A percentile compares a stretch with the other conserved stretches of the same genome.
These are phyloP conservation scores for Peziza echinospora DNA, from an alignment of 495 filamentous ascomycete species.

Conservation along the genomic window DNA sequence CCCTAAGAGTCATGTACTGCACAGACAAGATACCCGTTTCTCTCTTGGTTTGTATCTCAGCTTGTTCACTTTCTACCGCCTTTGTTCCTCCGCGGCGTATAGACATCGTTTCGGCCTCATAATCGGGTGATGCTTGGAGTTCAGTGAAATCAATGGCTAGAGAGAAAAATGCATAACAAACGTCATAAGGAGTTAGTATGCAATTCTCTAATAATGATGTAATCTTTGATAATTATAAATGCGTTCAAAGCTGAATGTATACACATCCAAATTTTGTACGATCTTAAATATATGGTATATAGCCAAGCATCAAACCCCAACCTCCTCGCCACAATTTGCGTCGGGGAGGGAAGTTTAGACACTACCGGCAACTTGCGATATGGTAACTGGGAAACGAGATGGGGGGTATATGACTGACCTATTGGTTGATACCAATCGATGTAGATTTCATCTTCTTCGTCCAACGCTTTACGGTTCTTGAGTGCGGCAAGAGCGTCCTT, in stretches of 20 bases:
- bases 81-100: slow-evolving; percentile 16
- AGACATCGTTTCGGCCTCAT: slow-evolving; percentile 9
- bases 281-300: too few relatives aligned
- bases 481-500: slow-evolving; percentile 18
- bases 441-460: slow-evolving; percentile 17
- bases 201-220: too few relatives aligned
- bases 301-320: too few relatives aligned
- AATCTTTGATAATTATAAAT: too few relatives aligned
- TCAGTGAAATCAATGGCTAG: slow-evolving; percentile 17
- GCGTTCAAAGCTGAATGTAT: too few relatives aligned
- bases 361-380: too few relatives aligned
- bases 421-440: slow-evolving; percentile 19
- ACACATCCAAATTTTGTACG: too few relatives aligned
- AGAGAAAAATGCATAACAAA: background rate
- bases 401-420: slow-evolving; percentile 5
- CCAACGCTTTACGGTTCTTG: slow-evolving; percentile 19
- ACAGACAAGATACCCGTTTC: slow-evolving; percentile 16
- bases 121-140: slow-evolving; percentile 11
- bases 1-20: slow-evolving; percentile 14
- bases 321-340: too few relatives aligned
- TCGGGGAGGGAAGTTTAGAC: too few relatives aligned
- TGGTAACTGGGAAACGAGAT: background rate
- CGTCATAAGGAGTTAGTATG: background rate
- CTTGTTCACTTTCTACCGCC: slow-evolving; percentile 13
- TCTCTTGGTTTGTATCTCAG: slow-evolving; percentile 16